These are phyloP conservation scores for Aspergillus brasiliensis DNA, from an alignment of 2,329 filamentous ascomycete species.

Conservation along the genomic window DNA sequence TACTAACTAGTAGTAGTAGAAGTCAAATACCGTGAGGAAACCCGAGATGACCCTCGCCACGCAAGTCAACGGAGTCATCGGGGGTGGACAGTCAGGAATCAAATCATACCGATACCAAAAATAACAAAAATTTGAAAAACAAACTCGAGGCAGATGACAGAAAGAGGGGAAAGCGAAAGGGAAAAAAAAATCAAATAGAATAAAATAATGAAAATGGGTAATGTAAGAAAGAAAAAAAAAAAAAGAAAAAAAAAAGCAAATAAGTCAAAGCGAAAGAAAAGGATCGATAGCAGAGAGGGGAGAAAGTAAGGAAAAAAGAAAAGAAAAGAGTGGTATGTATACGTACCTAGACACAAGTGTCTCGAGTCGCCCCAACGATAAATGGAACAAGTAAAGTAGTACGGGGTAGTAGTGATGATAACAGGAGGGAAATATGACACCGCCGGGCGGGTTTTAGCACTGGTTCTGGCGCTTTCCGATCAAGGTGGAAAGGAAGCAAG, in stretches of 20 bases:
- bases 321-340: slow-evolving; percentile 15
- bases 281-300: neutral
- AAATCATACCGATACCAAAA: neutral
- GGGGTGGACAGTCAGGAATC: neutral
- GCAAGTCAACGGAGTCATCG: neutral
- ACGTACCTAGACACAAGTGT: slow-evolving; percentile 10
- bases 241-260: slow-evolving; percentile 19
- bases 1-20: no score
- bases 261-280: neutral
- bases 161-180: neutral
- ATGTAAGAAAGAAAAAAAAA: slow-evolving; percentile 14
- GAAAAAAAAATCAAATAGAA: slow-evolving; percentile 4
- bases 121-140: neutral
- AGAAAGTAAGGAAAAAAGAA: neutral
- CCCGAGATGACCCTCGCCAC: neutral
- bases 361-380: slow-evolving; percentile 4
- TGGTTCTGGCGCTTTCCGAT: slow-evolving; percentile 15
- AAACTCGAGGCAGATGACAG: neutral
- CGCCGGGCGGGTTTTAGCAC: slow-evolving; percentile 13
- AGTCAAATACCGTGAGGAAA: neutral
- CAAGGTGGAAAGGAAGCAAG: slow-evolving; percentile 16
- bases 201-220: neutral
- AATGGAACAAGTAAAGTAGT: neutral
- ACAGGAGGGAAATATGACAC: slow-evolving; percentile 12
- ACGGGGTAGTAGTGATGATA: no score